Conservation (phyloP, 495 filamentous ascomycete species). For the Oidiodendron maius region DNA sequence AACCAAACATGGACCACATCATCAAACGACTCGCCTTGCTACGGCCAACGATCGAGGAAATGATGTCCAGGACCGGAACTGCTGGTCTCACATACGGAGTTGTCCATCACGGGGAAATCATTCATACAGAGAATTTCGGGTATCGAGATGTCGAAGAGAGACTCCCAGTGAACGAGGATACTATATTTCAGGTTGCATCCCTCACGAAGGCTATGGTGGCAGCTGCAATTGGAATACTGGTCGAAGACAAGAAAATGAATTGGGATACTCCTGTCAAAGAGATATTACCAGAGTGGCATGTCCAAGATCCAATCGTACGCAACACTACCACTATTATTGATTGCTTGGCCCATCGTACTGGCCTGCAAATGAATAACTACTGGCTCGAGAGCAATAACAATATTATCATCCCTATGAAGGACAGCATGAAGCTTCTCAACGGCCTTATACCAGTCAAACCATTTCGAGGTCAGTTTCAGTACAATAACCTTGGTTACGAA, state of each 20-base stretch:
- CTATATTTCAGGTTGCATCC: conserved; percentile 11
- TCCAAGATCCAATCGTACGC: neutral
- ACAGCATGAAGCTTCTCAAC: conserved; percentile 9
- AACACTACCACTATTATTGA: conserved; percentile 9
- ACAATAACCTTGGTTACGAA: conserved; percentile 24
- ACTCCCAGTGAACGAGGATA: conserved; percentile 5
- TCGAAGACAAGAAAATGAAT: conserved; percentile 10
- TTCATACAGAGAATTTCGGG: conserved; percentile 16
- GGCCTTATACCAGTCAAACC: neutral
- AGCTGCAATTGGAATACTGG: conserved; percentile 10
- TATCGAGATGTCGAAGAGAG: conserved; percentile 15
- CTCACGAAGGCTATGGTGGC: conserved; percentile 13
- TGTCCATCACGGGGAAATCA: neutral
- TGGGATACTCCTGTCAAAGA: conserved; percentile 11
- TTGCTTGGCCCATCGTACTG: conserved; percentile 12
- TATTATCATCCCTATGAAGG: neutral
- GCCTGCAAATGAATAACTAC: conserved; percentile 2
- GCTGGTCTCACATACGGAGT: conserved; percentile 2
- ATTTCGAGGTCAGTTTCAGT: conserved; percentile 14
- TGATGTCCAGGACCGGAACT: neutral
- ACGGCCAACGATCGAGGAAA: neutral
- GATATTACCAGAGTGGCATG: neutral
- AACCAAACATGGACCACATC: too few species aligned
- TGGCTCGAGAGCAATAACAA: conserved; percentile 3
- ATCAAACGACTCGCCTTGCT: neutral